Percentiles rank a stretch among this genome's conserved stretches.
Evolutionary conservation across 352 stramenopile genomes (phyloP).

Genomic region (Phytophthora foliorum): DNA sequence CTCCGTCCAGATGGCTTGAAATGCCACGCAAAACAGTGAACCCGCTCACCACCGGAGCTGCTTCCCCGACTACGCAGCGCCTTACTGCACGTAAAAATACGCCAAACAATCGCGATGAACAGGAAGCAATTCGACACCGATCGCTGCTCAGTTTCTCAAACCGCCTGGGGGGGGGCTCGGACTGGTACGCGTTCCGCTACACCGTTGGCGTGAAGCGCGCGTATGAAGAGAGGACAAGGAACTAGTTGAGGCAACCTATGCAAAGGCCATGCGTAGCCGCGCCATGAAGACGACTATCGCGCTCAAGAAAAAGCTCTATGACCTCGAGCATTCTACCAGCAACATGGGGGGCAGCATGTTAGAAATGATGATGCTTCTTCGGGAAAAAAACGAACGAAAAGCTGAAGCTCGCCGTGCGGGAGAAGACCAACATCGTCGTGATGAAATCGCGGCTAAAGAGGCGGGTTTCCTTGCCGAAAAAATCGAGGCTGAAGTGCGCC

Average conservation of each 20-base stretch:
- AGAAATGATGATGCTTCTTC: slow-evolving; percentile 1
- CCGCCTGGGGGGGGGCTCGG: not conserved
- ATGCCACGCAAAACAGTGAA: no score
- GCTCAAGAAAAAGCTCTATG: not conserved
- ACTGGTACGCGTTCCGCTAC: not conserved
- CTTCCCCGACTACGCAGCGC: no score
- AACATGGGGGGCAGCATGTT: not conserved
- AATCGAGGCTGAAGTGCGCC: slow-evolving; percentile 7
- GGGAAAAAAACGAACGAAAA: slow-evolving; percentile 11
- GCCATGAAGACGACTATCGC: not conserved
- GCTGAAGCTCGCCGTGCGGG: not conserved
- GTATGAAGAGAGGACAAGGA: not conserved
- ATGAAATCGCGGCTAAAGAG: not conserved
- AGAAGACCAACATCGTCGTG: slow-evolving; percentile 2
- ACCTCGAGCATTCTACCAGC: not conserved
- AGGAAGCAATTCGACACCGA: not conserved
- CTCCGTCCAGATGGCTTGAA: no score
- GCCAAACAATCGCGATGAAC: no score
- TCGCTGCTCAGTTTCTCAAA: not conserved
- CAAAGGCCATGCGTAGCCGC: not conserved
- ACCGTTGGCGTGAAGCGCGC: not conserved
- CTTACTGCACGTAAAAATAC: no score
- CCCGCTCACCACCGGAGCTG: no score
- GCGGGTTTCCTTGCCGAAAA: not conserved
- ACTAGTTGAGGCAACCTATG: not conserved